phyloP scores from a whole-genome alignment of 371 early-diverging fungal species.

The Funneliformis caledonium region DNA sequence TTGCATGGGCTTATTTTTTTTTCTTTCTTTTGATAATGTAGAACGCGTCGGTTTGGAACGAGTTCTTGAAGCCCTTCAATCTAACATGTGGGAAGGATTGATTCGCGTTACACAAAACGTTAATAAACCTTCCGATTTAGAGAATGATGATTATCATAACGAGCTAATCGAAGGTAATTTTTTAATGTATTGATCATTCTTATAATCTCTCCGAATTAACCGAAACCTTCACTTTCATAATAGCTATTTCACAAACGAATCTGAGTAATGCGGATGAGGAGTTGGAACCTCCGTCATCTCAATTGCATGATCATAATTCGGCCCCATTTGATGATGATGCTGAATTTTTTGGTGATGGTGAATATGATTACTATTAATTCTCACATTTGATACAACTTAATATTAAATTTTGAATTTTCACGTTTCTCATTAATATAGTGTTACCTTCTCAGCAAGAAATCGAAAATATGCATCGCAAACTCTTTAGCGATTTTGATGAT shows the following conservation, averaged over 20 bases:
- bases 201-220: no score
- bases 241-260: neutral
- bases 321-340: slow-evolving; percentile 4
- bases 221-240: neutral
- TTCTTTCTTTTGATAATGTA: slow-evolving; percentile 9
- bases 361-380: neutral
- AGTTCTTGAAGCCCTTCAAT: slow-evolving; percentile 67
- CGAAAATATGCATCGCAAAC: slow-evolving; percentile 54
- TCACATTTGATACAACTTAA: neutral
- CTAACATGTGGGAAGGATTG: slow-evolving; percentile 78
- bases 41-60: slow-evolving; percentile 57
- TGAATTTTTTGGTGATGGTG: slow-evolving; percentile 30
- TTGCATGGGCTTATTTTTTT: neutral
- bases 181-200: no score
- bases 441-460: slow-evolving; percentile 57
- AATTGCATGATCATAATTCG: slow-evolving; percentile 3
- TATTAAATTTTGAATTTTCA: neutral
- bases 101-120: slow-evolving; percentile 47
- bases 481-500: slow-evolving; percentile 66
- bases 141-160: neutral
- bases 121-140: neutral
- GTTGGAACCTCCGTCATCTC: neutral
- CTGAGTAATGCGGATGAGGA: neutral
- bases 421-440: neutral
- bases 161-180: neutral